Conservation (phyloP, 2,329 filamentous ascomycete species). For the Aureobasidium sp. region DNA sequence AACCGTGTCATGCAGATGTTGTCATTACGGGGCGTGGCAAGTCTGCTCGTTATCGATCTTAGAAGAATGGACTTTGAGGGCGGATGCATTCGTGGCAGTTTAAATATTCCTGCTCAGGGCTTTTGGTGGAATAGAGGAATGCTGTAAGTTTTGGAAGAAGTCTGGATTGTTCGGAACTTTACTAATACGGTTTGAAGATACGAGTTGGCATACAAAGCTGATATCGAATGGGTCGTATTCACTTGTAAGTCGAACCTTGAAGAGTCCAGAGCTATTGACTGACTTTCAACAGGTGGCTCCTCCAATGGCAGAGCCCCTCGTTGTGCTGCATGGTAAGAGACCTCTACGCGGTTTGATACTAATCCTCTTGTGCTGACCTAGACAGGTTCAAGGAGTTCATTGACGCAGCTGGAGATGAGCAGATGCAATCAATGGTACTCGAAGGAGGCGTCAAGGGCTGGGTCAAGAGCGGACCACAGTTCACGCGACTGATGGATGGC, state of each 20-base stretch:
- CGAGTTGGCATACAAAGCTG: slow-evolving; percentile 37
- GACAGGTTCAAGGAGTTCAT: slow-evolving; percentile 12
- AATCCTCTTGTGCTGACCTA: background rate
- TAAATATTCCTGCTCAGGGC: slow-evolving; percentile 42
- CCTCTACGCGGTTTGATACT: background rate
- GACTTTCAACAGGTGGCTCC: slow-evolving; percentile 14
- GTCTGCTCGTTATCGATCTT: slow-evolving; percentile 38
- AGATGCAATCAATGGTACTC: slow-evolving; percentile 36
- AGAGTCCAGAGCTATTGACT: background rate
- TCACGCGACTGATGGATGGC: slow-evolving; percentile 34
- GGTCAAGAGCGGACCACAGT: slow-evolving; percentile 36
- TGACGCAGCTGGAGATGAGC: slow-evolving; percentile 28
- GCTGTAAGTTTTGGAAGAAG: slow-evolving; percentile 20
- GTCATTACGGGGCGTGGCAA: slow-evolving; percentile 29
- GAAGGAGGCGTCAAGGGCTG: slow-evolving; percentile 40
- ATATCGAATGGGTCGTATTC: slow-evolving; percentile 40
- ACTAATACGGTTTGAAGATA: slow-evolving; percentile 21
- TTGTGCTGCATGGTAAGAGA: slow-evolving; percentile 30
- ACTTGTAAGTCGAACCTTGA: slow-evolving; percentile 32
- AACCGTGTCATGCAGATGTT: slow-evolving; percentile 30
- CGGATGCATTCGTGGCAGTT: slow-evolving; percentile 35
- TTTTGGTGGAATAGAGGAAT: slow-evolving; percentile 40
- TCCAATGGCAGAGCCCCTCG: slow-evolving; percentile 26
- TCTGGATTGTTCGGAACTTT: background rate
- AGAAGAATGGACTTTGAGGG: slow-evolving; percentile 43